These are phyloP conservation scores for Ceratobasidium sp. DNA, from an alignment of 1,284 basidiomycete species.

Conservation along the genomic window DNA sequence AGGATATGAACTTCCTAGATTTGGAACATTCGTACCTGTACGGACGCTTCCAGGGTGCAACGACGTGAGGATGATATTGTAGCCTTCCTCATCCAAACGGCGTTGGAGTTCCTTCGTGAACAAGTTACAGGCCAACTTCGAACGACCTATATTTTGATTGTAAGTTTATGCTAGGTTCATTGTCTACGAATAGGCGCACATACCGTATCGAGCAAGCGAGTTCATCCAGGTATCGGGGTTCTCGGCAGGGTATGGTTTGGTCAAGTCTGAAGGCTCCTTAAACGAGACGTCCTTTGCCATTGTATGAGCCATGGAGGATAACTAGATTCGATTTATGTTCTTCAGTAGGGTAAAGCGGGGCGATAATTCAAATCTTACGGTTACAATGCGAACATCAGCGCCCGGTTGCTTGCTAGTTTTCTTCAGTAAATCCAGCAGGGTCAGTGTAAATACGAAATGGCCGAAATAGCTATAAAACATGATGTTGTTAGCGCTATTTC, in stretches of 20 bases:
- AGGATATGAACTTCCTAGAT: neutral
- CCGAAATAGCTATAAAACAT: neutral
- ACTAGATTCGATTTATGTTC: neutral
- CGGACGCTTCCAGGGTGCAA: conserved; percentile 49
- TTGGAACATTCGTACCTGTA: conserved; percentile 32
- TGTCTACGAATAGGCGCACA: neutral
- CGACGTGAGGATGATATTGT: conserved; percentile 44
- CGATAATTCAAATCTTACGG: too few relatives aligned
- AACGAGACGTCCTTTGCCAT: neutral
- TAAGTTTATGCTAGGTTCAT: too few relatives aligned
- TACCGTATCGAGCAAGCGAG: neutral
- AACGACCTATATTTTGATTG: conserved; percentile 18
- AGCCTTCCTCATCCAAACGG: conserved; percentile 47
- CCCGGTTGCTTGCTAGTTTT: neutral
- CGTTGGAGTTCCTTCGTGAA: conserved; percentile 50
- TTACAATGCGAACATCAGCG: conserved; percentile 10
- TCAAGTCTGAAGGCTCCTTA: neutral
- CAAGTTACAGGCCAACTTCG: conserved; percentile 49
- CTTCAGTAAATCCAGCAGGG: conserved; percentile 12
- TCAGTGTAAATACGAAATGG: neutral
- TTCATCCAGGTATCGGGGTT: conserved; percentile 4
- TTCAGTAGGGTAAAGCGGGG: too few relatives aligned
- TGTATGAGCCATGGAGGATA: neutral
- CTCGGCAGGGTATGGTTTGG: neutral
- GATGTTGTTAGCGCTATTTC: neutral